Evolutionary conservation across 2,329 filamentous ascomycete genomes (phyloP), one percentile per base, ranked within the genome.

Genomic region (Grosmannia serpens): DNA sequence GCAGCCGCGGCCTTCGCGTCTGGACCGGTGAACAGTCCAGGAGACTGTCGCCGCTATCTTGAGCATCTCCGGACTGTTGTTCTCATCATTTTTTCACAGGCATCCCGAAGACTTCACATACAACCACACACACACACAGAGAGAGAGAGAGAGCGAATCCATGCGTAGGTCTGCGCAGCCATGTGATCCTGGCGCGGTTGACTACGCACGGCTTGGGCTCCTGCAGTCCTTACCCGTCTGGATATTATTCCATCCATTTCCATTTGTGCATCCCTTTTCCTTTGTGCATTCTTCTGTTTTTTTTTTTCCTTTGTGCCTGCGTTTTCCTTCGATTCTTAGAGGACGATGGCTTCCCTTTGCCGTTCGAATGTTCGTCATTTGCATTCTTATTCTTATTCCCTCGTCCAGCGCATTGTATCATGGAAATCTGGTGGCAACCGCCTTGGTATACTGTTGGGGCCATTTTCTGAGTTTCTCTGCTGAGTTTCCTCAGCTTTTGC

Each of bases 1-100:
- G 88, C 87, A 90, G 65, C 67, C 74, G 31, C 72, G 75, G 59
- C 69, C 60, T 70, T 38, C 57, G 27, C 71, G 68, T 55, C 61
- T 72, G 51, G 69, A 72, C 44, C 68, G 67, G 57, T 74, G 62
- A 60, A 24, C 20, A 38, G 6, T 24, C 17, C 3, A 26, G 41
- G 3, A 9, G 26, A 20, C 3, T n/a, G n/a, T n/a, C n/a, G 13
- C 5, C 13, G 3, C 41, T 24, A 22, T 5, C 44, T 22, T 9
- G n/a, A 22, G 41, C 41, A 44, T 44, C 20, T 44, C 13, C 8
- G n/a, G 41, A n/a, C 8, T 44, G 41, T 44, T 20, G n/a, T 20
- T n/a, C 20, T 17, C 41, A 9, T 17, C 41, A 9, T 44, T n/a
- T 15, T n/a, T 8, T n/a, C 41, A 44, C n/a, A 6, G 41, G 20